phyloP scores from a whole-genome alignment of 2,329 filamentous ascomycete genomes.

The Sporothrix inflata region DNA sequence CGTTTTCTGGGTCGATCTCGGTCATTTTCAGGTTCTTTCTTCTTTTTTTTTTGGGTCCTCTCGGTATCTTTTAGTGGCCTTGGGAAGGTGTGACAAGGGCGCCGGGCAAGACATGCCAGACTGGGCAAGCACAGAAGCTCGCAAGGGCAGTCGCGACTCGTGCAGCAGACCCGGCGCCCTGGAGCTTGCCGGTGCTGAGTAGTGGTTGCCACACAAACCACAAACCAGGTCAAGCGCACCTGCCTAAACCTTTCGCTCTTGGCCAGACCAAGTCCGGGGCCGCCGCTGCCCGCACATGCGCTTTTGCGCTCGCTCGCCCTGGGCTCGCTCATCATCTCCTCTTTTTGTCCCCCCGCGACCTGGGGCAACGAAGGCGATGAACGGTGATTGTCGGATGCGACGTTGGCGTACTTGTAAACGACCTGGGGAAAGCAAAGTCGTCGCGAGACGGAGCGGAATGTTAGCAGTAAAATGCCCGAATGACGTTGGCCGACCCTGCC shows the following conservation, averaged over 20 bases:
- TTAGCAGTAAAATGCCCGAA: conserved; percentile 16
- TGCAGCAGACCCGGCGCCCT: background rate
- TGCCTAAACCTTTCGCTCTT: background rate
- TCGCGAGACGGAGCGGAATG: background rate
- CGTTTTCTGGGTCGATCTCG: background rate
- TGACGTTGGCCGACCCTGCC: conserved; percentile 25
- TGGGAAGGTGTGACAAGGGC: too few relatives aligned
- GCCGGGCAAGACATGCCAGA: background rate
- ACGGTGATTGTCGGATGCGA: background rate
- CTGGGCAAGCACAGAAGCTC: background rate
- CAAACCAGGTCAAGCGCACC: conserved; percentile 15
- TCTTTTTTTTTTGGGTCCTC: background rate
- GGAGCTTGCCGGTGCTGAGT: conserved; percentile 15
- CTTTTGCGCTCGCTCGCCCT: background rate
- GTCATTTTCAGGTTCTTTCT: background rate
- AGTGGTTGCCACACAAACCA: conserved; percentile 10
- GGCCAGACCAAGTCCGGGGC: conserved; percentile 1
- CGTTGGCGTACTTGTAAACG: background rate
- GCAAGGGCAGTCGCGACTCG: conserved; percentile 4
- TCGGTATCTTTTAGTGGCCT: background rate
- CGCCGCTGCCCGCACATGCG: background rate
- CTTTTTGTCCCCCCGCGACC: conserved; percentile 1
- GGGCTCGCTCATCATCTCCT: conserved; percentile 4
- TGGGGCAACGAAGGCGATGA: background rate
- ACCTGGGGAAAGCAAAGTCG: background rate